These are phyloP conservation scores for Phytophthora lateralis DNA, from an alignment of 352 stramenopile genomes.

Conservation along the genomic window DNA sequence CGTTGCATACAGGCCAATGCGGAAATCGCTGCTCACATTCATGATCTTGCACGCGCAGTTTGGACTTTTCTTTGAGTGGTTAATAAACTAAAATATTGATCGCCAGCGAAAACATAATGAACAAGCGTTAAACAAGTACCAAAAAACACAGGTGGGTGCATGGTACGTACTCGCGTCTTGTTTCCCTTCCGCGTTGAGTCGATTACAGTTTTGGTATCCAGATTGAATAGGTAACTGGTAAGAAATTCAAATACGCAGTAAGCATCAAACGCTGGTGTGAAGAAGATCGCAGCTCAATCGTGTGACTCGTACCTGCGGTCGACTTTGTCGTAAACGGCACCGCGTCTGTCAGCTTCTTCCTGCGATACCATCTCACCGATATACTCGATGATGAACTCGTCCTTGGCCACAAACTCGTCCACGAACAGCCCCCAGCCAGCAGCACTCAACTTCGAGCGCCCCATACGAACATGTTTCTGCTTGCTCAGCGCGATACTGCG, in stretches of 20 bases:
- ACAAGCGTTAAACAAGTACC: neutral
- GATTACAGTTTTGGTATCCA: constrained; percentile 92
- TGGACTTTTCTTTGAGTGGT: constrained; percentile 76
- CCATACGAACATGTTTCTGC: constrained; percentile 77
- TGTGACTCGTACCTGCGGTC: constrained; percentile 60
- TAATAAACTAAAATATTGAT: constrained; percentile 80
- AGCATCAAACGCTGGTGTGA: constrained; percentile 1
- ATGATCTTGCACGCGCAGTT: constrained; percentile 93
- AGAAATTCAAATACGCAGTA: constrained; percentile 2
- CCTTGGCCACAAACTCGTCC: constrained; percentile 86
- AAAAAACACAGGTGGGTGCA: neutral
- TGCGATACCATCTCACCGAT: constrained; percentile 94
- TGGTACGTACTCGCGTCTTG: constrained; percentile 83
- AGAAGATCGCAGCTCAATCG: neutral
- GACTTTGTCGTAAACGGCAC: constrained; percentile 88
- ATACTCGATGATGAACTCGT: constrained; percentile 96
- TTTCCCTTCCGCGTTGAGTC: constrained; percentile 95
- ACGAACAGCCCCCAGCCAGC: constrained; percentile 94
- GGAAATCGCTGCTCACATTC: constrained; percentile 91
- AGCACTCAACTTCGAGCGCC: constrained; percentile 72
- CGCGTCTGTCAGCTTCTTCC: constrained; percentile 89
- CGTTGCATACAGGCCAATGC: constrained; percentile 93
- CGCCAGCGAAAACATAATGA: neutral
- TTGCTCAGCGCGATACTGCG: constrained; percentile 56
- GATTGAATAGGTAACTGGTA: constrained; percentile 93